Evolutionary conservation across 352 stramenopile genomes (phyloP).

Genomic region (Phytophthora idaei): DNA sequence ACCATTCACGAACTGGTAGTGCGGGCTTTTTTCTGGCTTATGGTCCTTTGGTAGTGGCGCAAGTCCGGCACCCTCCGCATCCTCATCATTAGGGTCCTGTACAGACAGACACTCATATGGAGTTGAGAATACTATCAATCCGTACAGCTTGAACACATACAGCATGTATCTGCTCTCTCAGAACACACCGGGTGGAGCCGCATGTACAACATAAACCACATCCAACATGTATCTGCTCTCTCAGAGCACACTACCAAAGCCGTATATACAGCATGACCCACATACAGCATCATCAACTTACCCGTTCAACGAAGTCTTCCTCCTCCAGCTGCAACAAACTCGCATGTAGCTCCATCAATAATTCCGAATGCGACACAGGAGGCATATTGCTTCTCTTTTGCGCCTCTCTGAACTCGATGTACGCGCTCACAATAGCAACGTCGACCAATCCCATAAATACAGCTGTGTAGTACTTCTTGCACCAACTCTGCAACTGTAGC

Average conservation of each 20-base stretch:
- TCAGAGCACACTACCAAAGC: too few species aligned
- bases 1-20: neutral
- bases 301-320: neutral
- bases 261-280: neutral
- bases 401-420: neutral
- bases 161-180: neutral
- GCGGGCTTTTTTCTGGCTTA: too few species aligned
- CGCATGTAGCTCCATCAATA: slow-evolving; percentile 12
- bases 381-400: neutral
- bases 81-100: too few species aligned
- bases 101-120: too few species aligned
- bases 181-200: too few species aligned
- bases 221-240: too few species aligned
- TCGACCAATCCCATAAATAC: neutral
- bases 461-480: neutral
- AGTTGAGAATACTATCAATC: too few species aligned
- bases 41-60: too few species aligned
- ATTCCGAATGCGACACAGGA: slow-evolving; percentile 4
- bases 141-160: neutral
- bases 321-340: slow-evolving; percentile 1
- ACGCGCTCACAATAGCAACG: neutral
- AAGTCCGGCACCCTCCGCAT: too few species aligned
- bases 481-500: neutral
- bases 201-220: neutral
- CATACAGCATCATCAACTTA: neutral